Conservation (phyloP, 495 filamentous ascomycete species). For the Trichocladium uniseriatum region DNA sequence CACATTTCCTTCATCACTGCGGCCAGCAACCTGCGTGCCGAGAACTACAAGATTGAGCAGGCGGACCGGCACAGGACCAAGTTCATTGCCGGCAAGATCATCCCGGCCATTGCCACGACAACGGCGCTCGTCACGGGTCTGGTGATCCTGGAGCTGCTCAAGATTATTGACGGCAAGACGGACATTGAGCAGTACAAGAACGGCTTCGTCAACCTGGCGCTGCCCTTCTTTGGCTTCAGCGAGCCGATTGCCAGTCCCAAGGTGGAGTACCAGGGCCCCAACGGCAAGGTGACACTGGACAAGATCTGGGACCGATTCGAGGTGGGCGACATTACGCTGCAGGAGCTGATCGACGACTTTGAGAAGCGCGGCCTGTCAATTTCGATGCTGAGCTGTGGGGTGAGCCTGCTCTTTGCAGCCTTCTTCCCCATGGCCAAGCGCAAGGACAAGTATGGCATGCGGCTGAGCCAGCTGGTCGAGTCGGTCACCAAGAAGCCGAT, state of each 20-base stretch:
- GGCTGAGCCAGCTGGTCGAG: slow-evolving; percentile 77
- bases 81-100: slow-evolving; percentile 99
- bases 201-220: slow-evolving; percentile 92
- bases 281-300: slow-evolving; percentile 77
- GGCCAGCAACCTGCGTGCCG: slow-evolving; percentile 89
- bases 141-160: slow-evolving; percentile 88
- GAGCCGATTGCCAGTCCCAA: slow-evolving; percentile 91
- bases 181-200: slow-evolving; percentile 99
- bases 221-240: slow-evolving; percentile 97
- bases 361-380: slow-evolving; percentile 68
- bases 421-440: slow-evolving; percentile 87
- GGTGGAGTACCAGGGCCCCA: slow-evolving; percentile 68
- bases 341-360: slow-evolving; percentile 76
- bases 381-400: slow-evolving; percentile 90
- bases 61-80: slow-evolving; percentile 97
- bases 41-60: slow-evolving; percentile 91
- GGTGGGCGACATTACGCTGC: slow-evolving; percentile 72
- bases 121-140: slow-evolving; percentile 93
- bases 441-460: slow-evolving; percentile 56
- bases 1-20: slow-evolving; percentile 99
- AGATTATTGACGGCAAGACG: slow-evolving; percentile 88
- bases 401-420: slow-evolving; percentile 89
- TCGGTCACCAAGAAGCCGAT: slow-evolving; percentile 85
- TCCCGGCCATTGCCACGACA: slow-evolving; percentile 96
- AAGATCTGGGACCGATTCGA: slow-evolving; percentile 99